Base-by-base conservation (phyloP, 2,329 filamentous ascomycete species). In the Diaporthe batatas region DNA sequence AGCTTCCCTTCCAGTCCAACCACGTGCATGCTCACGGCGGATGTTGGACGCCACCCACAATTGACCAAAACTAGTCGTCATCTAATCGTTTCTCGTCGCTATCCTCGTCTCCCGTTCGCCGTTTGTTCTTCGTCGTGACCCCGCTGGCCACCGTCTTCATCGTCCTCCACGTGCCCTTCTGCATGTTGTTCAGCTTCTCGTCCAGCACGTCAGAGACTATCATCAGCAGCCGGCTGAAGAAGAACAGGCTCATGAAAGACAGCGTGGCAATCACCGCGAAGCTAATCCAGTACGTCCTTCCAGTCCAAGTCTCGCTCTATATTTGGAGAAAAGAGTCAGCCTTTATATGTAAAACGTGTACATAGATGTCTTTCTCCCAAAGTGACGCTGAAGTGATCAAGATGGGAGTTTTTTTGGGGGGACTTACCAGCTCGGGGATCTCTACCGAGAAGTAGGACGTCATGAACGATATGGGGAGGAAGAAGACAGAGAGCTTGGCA, bases 381-480 rank as follows among this genome's bases (percentile, higher is more conserved):
- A 3, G n/a, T 36, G 34, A 23, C 21, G 49, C 11, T 11, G 25
- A 21, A 21, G 49, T 14, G 2, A 1, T 6, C 6, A 53, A 53
- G 39, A 2, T 49, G 21, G 7, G 44, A 49, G 2, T 1, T 10
- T 21, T 21, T 1, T 4, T 0, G n/a, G 10, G 2, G 23, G 2
- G 7, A 39, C 68, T 14, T 62, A 70, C 68, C 12, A 91, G 82
- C 5, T 89, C 87, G 10, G 84, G 81, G 65, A 94, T 88, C 79
- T 93, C 88, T 1, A 91, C 87, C 7, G 90, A 91, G 80, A 94
- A 95, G 81, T 94, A 95, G 42, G 86, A 90, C 4, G 92, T 94
- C 89, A 94, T 91, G 64, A 94, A 86, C 76, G 88, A 92, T 74
- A 94, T 91, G 0, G 93, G 93, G 71, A 94, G 85, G 82, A 95